Conservation (phyloP, 73 alveolate genomes). For the Stentor coeruleus region DNA sequence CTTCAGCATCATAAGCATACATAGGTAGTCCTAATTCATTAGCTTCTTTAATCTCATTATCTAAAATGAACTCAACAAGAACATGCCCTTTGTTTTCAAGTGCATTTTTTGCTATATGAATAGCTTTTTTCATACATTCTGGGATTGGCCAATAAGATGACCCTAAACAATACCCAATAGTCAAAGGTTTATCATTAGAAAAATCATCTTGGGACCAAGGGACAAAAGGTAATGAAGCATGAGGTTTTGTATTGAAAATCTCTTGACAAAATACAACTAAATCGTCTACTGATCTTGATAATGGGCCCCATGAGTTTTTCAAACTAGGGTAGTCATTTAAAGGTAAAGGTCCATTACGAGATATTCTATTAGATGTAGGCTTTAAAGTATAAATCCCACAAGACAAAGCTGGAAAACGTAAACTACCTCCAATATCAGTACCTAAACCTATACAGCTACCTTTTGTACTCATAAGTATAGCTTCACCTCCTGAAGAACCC, state of each 20-base stretch:
- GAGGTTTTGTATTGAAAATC: not conserved
- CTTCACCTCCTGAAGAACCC: conserved; percentile 82
- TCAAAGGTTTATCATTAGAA: not conserved
- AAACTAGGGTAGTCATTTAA: not conserved
- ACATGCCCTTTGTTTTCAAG: not conserved
- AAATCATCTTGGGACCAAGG: not conserved
- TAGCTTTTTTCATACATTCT: not conserved
- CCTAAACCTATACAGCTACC: conserved; percentile 65
- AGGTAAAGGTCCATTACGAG: conserved; percentile 22
- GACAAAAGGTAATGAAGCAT: not conserved
- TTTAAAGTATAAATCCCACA: conserved; percentile 58
- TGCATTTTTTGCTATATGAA: not conserved
- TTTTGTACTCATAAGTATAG: conserved; percentile 59
- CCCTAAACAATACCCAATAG: not conserved
- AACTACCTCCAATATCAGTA: conserved; percentile 59
- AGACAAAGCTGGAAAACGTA: conserved; percentile 55
- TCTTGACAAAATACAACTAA: not conserved
- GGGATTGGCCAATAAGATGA: not conserved
- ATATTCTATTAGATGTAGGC: conserved; percentile 56
- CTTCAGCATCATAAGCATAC: not conserved
- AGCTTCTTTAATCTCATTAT: not conserved
- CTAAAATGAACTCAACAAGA: not conserved
- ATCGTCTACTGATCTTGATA: not conserved
- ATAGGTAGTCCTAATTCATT: not conserved
- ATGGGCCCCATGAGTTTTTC: not conserved